A percentile compares a stretch with the other conserved stretches of the same genome.
phyloP scores from a whole-genome alignment of 441 rosid genomes.

The Daphne laureola region DNA sequence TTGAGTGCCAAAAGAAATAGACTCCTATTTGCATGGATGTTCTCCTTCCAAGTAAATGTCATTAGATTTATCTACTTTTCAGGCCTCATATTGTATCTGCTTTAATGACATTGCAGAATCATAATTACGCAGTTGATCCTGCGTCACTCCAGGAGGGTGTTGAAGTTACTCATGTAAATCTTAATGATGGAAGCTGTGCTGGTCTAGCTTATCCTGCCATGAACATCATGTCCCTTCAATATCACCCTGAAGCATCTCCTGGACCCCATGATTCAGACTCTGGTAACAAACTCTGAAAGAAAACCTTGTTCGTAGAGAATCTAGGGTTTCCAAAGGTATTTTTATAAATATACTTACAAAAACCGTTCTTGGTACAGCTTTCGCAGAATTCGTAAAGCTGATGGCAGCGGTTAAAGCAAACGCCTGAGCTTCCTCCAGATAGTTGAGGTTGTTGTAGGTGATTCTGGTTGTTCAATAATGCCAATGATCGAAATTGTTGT shows the following conservation, averaged over 20 bases:
- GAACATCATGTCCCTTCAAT: conserved; percentile 59
- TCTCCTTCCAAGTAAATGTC: too few relatives aligned
- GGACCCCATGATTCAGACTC: conserved; percentile 71
- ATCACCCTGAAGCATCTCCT: conserved; percentile 78
- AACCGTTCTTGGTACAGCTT: conserved; percentile 29
- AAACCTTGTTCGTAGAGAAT: not conserved
- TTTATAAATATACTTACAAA: not conserved
- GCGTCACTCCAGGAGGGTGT: conserved; percentile 60
- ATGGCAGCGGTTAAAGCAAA: conserved; percentile 34
- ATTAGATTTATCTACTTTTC: too few relatives aligned
- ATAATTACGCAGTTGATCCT: conserved; percentile 70
- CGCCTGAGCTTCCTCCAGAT: conserved; percentile 16
- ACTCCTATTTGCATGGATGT: too few relatives aligned
- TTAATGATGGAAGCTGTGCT: conserved; percentile 69
- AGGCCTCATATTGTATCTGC: not conserved
- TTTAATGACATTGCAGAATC: conserved; percentile 41
- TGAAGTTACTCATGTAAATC: conserved; percentile 63
- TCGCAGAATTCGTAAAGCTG: conserved; percentile 41
- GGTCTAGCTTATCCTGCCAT: conserved; percentile 53
- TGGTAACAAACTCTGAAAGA: conserved; percentile 19
- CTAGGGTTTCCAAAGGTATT: not conserved
- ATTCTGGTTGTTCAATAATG: too few relatives aligned
- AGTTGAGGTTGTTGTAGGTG: too few relatives aligned
- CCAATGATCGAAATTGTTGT: too few relatives aligned
- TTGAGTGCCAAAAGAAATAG: too few relatives aligned